Evolutionary conservation across 164 flowering plant genomes (phyloP), one percentile per base, ranked within the genome.

Genomic region (Sextonia rubra): DNA sequence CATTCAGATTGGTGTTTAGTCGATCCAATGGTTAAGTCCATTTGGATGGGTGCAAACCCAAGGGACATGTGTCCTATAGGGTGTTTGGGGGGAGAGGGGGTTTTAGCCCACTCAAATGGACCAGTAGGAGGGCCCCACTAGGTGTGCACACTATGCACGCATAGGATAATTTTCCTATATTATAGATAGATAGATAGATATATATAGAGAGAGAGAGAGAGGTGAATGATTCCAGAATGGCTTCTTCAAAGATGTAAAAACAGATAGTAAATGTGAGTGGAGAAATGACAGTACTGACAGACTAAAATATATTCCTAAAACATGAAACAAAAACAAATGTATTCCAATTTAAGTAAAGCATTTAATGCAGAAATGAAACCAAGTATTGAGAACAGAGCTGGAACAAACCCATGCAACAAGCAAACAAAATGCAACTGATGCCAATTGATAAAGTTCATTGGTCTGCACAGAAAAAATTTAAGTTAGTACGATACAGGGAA

Each of bases 381-480:
- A 65, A 73, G 66, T 48, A 66, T 7, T 14, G 44, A 66, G 83
- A 76, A 83, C 74, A 29, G 77, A 80, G 27, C 15, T 47, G 64
- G 68, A 68, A 80, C 97, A 58, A 77, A 94, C 99, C 99, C 99
- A 94, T 44, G 99, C 99, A 70, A 94, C 97, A 71, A 94, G 89
- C 60, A 92, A 85, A 88, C 99, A 94, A 80, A 94, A 94, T 7
- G 99, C 99, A 60, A 94, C 99, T 8, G 97, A 80, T 27, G 99
- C 97, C 83, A 94, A 75, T 74, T 94, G 99, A 82, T 94, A 94
- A 55, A 94, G 94, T 78, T 94, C 99, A 83, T 91, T 90, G 62
- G 97, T 92, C 99, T 94, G 95, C 85, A 76, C 32, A 79, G 12
- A 64, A 32, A 72, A 80, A 56, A 25, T 47, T 17, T 15, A 1